phyloP scores from a whole-genome alignment of 108 stramenopile species.

The Skeletonema potamos region DNA sequence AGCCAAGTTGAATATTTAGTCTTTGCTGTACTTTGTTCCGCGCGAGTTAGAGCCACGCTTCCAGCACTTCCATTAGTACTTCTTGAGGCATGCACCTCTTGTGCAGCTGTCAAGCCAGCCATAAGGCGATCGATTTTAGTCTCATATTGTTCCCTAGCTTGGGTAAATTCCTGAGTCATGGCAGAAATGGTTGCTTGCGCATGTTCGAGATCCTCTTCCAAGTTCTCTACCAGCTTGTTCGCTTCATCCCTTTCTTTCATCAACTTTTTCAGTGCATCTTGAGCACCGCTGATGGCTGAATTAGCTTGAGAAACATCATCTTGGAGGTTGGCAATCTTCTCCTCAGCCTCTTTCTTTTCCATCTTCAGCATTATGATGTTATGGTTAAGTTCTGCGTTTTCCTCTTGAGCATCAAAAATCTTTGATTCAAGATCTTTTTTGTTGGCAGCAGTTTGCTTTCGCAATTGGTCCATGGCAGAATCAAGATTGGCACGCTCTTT shows the following conservation, averaged over 20 bases:
- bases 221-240: slow-evolving; percentile 24
- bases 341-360: slow-evolving; percentile 46
- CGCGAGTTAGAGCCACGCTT: background rate
- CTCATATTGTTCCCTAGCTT: slow-evolving; percentile 40
- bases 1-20: slow-evolving; percentile 23
- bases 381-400: slow-evolving; percentile 37
- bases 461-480: slow-evolving; percentile 26
- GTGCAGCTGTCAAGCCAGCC: slow-evolving; percentile 39
- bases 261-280: slow-evolving; percentile 33
- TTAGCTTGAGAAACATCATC: slow-evolving; percentile 40
- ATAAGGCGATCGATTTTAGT: slow-evolving; percentile 48
- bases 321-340: slow-evolving; percentile 33
- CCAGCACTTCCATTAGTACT: slow-evolving; percentile 8
- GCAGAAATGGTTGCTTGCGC: slow-evolving; percentile 46
- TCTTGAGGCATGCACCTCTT: slow-evolving; percentile 45
- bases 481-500: slow-evolving; percentile 34
- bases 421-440: slow-evolving; percentile 39
- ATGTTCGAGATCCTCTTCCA: slow-evolving; percentile 43
- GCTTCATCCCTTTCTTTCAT: slow-evolving; percentile 42
- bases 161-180: slow-evolving; percentile 43
- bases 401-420: slow-evolving; percentile 26
- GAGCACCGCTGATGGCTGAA: slow-evolving; percentile 41
- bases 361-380: slow-evolving; percentile 34
- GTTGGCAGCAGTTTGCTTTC: slow-evolving; percentile 29
- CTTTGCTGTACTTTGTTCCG: background rate